Conservation (phyloP, 495 filamentous ascomycete species). For the Penicillium malachiteum region DNA sequence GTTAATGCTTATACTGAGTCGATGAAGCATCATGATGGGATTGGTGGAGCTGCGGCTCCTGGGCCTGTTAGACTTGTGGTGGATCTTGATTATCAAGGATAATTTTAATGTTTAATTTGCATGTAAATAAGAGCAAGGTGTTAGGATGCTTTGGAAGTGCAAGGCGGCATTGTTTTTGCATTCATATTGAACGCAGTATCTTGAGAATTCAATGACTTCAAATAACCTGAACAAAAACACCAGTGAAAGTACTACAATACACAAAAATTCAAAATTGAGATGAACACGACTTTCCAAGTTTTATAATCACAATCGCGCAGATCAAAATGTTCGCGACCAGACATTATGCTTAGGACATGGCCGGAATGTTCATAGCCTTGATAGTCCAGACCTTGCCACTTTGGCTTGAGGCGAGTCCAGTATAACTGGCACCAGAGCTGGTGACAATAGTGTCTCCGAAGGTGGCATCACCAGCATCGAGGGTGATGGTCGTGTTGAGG, state of each 20-base stretch:
- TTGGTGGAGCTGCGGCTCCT: conserved; percentile 30
- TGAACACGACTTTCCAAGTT: no score
- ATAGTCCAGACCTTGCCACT: conserved; percentile 39
- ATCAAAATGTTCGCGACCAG: no score
- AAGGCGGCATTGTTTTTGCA: no score
- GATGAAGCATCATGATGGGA: conserved; percentile 32
- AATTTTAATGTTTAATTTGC: background rate
- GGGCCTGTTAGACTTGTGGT: conserved; percentile 33
- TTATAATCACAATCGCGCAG: no score
- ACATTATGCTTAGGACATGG: conserved; percentile 18
- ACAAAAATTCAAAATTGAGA: no score
- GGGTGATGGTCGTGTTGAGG: conserved; percentile 34
- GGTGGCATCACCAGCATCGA: conserved; percentile 30
- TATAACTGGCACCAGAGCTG: conserved; percentile 27
- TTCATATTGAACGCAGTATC: no score
- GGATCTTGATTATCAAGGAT: conserved; percentile 33
- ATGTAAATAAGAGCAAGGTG: background rate
- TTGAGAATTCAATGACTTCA: no score
- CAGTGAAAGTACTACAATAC: no score
- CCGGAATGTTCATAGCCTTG: conserved; percentile 29
- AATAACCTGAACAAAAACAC: no score
- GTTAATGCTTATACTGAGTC: conserved; percentile 33
- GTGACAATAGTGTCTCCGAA: conserved; percentile 36
- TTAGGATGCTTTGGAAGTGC: no score
- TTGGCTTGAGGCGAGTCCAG: conserved; percentile 28